Evolutionary conservation across 108 stramenopile species (phyloP).

Genomic region (Stephanodiscus triporus): DNA sequence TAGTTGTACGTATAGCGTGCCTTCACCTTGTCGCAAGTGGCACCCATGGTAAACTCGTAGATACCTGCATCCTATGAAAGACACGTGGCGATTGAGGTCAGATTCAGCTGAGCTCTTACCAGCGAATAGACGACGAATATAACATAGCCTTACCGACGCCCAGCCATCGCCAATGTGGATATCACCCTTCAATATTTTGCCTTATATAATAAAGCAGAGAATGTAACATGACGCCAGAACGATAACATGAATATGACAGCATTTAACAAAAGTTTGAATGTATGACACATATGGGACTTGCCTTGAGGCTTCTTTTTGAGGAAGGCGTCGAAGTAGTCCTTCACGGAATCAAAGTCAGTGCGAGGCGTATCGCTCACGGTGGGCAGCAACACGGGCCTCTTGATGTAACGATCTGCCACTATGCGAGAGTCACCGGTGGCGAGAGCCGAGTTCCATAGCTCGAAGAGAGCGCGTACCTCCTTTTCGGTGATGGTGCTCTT

Average conservation of each 20-base stretch:
- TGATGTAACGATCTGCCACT: constrained; percentile 60
- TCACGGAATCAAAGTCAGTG: constrained; percentile 58
- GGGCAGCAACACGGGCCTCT: constrained; percentile 57
- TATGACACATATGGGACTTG: too few species aligned
- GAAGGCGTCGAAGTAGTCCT: constrained; percentile 73
- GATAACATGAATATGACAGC: background rate
- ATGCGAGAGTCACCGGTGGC: constrained; percentile 58
- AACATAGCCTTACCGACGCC: constrained; percentile 51
- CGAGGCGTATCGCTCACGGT: constrained; percentile 62
- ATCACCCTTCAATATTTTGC: constrained; percentile 52
- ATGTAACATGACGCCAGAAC: too few species aligned
- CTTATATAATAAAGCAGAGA: background rate
- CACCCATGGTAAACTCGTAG: constrained; percentile 61
- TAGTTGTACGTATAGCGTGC: constrained; percentile 60
- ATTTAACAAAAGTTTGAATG: background rate
- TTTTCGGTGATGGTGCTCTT: constrained; percentile 39
- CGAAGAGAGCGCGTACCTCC: constrained; percentile 66
- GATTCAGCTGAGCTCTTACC: background rate
- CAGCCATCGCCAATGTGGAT: constrained; percentile 58
- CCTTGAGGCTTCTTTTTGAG: constrained; percentile 62
- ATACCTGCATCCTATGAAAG: background rate
- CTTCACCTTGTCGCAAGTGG: constrained; percentile 36
- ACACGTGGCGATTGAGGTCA: too few species aligned
- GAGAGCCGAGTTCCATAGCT: constrained; percentile 68
- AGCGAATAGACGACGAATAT: constrained; percentile 4